Conservation (phyloP, 2,329 filamentous ascomycete species). For the Verticillium zaregamsianum region DNA sequence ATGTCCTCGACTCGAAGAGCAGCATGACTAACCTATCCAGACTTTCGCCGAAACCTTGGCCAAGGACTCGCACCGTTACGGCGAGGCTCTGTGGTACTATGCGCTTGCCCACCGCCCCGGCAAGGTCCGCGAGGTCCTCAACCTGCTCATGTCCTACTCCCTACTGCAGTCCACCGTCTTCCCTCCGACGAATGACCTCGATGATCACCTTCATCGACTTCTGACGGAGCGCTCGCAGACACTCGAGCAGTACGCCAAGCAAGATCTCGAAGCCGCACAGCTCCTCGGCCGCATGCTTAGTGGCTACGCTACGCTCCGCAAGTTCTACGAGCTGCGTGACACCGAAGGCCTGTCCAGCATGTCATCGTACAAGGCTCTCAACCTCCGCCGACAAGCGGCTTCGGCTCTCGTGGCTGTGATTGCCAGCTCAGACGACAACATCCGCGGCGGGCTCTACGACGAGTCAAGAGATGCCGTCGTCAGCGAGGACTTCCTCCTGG, state of each 20-base stretch:
- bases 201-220: slow-evolving; percentile 65
- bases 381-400: slow-evolving; percentile 65
- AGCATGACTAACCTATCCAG: slow-evolving; percentile 39
- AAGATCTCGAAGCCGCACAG: slow-evolving; percentile 77
- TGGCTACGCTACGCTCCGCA: slow-evolving; percentile 86
- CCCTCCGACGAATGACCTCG: slow-evolving; percentile 67
- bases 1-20: background rate
- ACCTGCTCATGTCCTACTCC: slow-evolving; percentile 82
- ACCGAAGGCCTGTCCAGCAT: slow-evolving; percentile 18
- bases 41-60: slow-evolving; percentile 78
- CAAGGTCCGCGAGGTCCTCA: slow-evolving; percentile 81
- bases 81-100: slow-evolving; percentile 86
- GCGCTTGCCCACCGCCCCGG: slow-evolving; percentile 73
- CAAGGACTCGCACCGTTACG: slow-evolving; percentile 70
- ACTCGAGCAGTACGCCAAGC: slow-evolving; percentile 65
- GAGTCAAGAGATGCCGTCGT: slow-evolving; percentile 76
- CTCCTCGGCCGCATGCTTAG: slow-evolving; percentile 82
- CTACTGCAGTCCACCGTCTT: slow-evolving; percentile 80
- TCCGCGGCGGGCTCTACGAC: slow-evolving; percentile 87
- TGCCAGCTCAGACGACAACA: slow-evolving; percentile 81
- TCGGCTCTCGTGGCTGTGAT: slow-evolving; percentile 78
- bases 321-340: slow-evolving; percentile 88
- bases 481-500: slow-evolving; percentile 80
- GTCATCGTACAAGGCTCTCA: slow-evolving; percentile 40
- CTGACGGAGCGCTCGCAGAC: slow-evolving; percentile 68